Evolutionary conservation across 495 filamentous ascomycete genomes (phyloP), one percentile per base, ranked within the genome.

Genomic region (Apodospora peruviana): DNA sequence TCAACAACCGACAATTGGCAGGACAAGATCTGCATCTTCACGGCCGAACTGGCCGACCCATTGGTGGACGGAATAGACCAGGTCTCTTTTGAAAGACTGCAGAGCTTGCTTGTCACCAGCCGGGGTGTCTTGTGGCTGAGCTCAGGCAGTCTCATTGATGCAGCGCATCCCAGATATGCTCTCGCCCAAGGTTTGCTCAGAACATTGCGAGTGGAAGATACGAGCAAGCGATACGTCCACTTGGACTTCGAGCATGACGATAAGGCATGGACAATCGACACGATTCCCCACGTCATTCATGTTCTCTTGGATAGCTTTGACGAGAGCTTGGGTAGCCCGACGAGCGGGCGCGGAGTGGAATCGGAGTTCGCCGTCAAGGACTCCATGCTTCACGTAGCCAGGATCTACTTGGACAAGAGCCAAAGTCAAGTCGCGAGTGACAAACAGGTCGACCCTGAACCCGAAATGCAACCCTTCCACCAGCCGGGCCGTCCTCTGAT

Each of bases 281-380:
- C 20, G 37, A 18, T 48, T 17, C 12, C 35, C 16, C 24, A 48
- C 25, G 24, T 40, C 45, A 36, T 40, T 22, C 36, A 44, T 5
- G 42, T 32, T 12, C 17, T 44, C 12, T 4, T 11, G 22, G 4
- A 44, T 4, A 16, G 10, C 22, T 44, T 44, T 20, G 42, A 44
- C 25, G 14, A 5, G 11, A 34, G 39, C 40, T 8, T 29, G 32
- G 22, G 10, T 12, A 14, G 24, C 2, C n/a, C n/a, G n/a, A n/a
- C n/a, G n/a, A n/a, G n/a, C n/a, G n/a, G n/a, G n/a, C n/a, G n/a
- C n/a, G n/a, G n/a, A n/a, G 8, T 40, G 8, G 59, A 62, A 2
- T 48, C 45, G 23, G 59, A 62, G 29, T 62, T 54, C 40, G 50
- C 59, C 2, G 56, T 54, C 11, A 48, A 42, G 19, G 20, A 42